Evolutionary conservation across 192 early-diverging fungal genomes (phyloP).

Genomic region (Endogone sp.): DNA sequence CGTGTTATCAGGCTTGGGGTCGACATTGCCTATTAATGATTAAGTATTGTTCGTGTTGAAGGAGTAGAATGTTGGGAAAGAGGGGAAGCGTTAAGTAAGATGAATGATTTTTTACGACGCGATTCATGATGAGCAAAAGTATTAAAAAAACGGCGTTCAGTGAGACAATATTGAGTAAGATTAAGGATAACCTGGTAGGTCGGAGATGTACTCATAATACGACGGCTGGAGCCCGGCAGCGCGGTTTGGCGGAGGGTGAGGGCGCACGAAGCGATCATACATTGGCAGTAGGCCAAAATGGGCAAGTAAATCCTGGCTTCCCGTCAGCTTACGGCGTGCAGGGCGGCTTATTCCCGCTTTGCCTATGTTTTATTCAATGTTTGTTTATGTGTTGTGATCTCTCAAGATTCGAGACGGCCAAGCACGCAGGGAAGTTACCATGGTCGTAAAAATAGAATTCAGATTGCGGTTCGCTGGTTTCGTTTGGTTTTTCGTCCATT

Average conservation of each 20-base stretch:
- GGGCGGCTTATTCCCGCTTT: not conserved
- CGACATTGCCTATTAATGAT: conserved; percentile 10
- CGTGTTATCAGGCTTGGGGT: conserved; percentile 22
- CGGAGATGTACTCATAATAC: conserved; percentile 16
- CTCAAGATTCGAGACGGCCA: too few relatives aligned
- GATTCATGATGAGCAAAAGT: too few relatives aligned
- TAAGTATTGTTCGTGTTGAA: too few relatives aligned
- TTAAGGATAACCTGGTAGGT: conserved; percentile 23
- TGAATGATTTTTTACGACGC: too few relatives aligned
- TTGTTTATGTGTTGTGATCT: not conserved
- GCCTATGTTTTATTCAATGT: not conserved
- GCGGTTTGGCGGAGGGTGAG: conserved; percentile 22
- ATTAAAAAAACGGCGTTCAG: too few relatives aligned
- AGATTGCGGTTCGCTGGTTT: too few relatives aligned
- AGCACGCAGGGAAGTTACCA: too few relatives aligned
- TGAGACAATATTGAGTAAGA: too few relatives aligned
- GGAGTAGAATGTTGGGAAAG: too few relatives aligned
- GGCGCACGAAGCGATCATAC: conserved; percentile 34
- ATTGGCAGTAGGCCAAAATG: conserved; percentile 23
- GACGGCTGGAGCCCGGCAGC: conserved; percentile 16
- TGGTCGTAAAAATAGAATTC: too few relatives aligned
- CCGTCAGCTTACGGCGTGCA: conserved; percentile 16
- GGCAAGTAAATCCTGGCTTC: conserved; percentile 31
- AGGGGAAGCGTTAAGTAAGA: too few relatives aligned
- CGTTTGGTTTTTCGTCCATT: too few relatives aligned